Base-by-base conservation (phyloP, 2,329 filamentous ascomycete genomes). In the Aulographum hederae region DNA sequence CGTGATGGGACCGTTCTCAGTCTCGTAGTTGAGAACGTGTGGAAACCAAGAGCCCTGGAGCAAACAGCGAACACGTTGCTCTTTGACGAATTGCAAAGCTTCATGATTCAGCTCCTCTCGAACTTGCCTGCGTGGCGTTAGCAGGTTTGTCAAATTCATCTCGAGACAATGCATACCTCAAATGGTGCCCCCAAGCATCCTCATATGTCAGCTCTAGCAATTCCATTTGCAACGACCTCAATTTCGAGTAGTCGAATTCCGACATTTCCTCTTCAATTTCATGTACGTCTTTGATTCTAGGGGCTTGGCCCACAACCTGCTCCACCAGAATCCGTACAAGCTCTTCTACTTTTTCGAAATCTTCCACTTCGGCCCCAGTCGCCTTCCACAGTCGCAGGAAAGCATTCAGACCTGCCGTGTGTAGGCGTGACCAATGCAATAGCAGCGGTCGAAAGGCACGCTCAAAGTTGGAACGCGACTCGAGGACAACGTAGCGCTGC, bases 381-480 rank as follows among this genome's bases (percentile, higher is more conserved):
- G 75, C 69, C 54, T 91, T 93, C 89, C 89, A 98, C 28, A 98
- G 52, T 19, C 86, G 70, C 46, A 95, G 77, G 50, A 95, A 94
- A 3, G 81, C 75, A 45, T 86, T 77, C 23, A 98, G 56, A 1
- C 78, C 78, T 2, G 82, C 77, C 4, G 79, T 80, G 51, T 98
- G 89, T 28, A 98, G 56, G 19, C 81, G 68, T 10, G 84, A 85
- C 89, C 89, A 98, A 47, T 95, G 86, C 4, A 98, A 62, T 13
- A 98, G 61, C 23, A 95, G 55, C 1, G 89, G 89, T 30, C 74
- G 75, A 58, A 93, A 94, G 4, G 92, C 58, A 46, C 74, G 78
- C 50, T 95, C 86, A 44, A 89, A 75, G 41, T 84, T 78, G 33
- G 79, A 73, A 38, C 68, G 64, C 16, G 72, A 74, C 41, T 92